phyloP scores from a whole-genome alignment of 202 grass and related monocot species.

The Carex sylvatica region DNA sequence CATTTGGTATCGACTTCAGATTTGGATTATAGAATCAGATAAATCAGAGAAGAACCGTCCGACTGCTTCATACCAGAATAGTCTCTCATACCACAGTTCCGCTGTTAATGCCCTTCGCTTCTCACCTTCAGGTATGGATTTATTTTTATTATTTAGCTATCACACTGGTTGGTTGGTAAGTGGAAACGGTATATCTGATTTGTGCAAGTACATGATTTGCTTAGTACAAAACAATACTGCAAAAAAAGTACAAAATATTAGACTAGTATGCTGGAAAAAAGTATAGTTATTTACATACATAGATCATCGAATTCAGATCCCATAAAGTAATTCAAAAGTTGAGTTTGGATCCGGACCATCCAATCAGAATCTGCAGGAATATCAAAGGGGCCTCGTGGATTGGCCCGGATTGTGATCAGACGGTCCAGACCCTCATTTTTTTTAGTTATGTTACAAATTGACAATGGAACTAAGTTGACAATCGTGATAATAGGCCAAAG shows the following conservation, averaged over 20 bases:
- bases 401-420: no score
- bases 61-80: constrained; percentile 55
- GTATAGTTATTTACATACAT: background rate
- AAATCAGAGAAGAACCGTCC: constrained; percentile 56
- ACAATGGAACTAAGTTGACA: background rate
- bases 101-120: constrained; percentile 87
- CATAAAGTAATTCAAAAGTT: no score
- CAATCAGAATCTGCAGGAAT: no score
- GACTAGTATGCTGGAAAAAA: background rate
- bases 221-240: background rate
- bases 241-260: background rate
- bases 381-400: no score
- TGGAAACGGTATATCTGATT: background rate
- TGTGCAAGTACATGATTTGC: background rate
- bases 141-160: background rate
- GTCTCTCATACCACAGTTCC: constrained; percentile 69
- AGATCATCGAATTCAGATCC: background rate
- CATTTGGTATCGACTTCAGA: constrained; percentile 37
- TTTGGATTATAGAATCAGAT: constrained; percentile 58
- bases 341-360: no score
- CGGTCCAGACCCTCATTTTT: no score
- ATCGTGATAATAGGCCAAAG: background rate
- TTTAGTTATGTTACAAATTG: no score
- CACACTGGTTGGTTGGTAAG: background rate
- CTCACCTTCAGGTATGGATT: constrained; percentile 77